Evolutionary conservation across 2,329 filamentous ascomycete species (phyloP), one percentile per base, ranked within the genome.

Genomic region (Alternaria ventricosa): DNA sequence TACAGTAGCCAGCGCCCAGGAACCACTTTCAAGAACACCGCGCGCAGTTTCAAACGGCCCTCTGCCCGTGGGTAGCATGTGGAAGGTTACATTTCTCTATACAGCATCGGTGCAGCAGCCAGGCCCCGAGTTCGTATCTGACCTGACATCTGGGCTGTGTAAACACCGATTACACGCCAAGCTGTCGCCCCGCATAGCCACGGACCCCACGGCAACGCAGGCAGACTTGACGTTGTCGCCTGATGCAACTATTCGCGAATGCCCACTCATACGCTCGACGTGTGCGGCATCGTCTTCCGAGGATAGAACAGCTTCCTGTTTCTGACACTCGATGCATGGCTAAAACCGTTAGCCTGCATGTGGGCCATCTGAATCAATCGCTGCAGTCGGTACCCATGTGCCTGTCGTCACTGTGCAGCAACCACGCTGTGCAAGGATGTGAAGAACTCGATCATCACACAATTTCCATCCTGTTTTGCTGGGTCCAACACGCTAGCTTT

Each of bases 321-420:
- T 45, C n/a, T 28, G 27, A 12, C 49, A 30, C 20, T 22, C 41
- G 20, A 28, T 9, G n/a, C 30, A 47, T 50, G n/a, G 44, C 28
- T 8, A 30, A 49, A 49, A 18, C 50, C 54, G 30, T 47, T 56
- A 49, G 43, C 47, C 50, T 28, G 22, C 30, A 36, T 33, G 33
- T 28, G 25, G 23, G 30, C 27, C 44, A 43, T 27, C 28, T 30
- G 30, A 22, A 60, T 50, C 33, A 49, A 47, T 33, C 54, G n/a
- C 18, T 43, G 28, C 22, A 51, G 28, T 18, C 49, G 30, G 49
- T 36, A 12, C 30, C 49, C 30, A 36, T 45, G 27, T 60, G 50
- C 28, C 44, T 41, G 57, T 55, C 61, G 61, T 64, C 64, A 66
- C 61, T 46, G 27, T 49, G 51, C 45, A 63, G 13, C 23, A 55